These are phyloP conservation scores for Dactylellina sp. DNA, from an alignment of 2,329 filamentous ascomycete species.

Conservation along the genomic window DNA sequence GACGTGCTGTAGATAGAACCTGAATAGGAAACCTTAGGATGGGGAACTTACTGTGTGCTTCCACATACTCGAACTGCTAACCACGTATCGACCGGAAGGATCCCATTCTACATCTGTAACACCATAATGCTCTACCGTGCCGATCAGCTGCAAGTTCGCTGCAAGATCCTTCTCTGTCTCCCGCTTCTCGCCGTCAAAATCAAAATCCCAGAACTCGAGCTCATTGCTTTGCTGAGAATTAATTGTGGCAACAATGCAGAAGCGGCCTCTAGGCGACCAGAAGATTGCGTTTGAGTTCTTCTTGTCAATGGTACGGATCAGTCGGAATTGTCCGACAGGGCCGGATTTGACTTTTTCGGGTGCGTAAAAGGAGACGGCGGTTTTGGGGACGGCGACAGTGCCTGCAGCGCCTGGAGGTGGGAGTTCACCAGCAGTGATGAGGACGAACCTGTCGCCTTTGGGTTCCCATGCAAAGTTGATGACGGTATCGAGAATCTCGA, in stretches of 20 bases:
- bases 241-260: constrained; percentile 93
- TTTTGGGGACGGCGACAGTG: constrained; percentile 86
- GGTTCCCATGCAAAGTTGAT: constrained; percentile 99
- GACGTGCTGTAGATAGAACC: constrained; percentile 24
- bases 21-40: constrained; percentile 18
- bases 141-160: constrained; percentile 95
- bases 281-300: constrained; percentile 99
- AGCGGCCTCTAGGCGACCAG: constrained; percentile 96
- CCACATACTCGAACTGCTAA: constrained; percentile 92
- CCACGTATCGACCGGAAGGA: constrained; percentile 92
- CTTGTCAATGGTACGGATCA: constrained; percentile 94
- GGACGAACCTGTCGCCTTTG: constrained; percentile 95
- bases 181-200: constrained; percentile 86
- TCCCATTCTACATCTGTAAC: constrained; percentile 99
- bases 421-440: constrained; percentile 89
- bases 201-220: constrained; percentile 96
- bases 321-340: constrained; percentile 90
- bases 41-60: constrained; percentile 83
- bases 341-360: constrained; percentile 91
- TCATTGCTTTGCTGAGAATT: constrained; percentile 93
- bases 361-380: constrained; percentile 93
- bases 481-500: constrained; percentile 98
- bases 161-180: constrained; percentile 84
- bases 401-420: constrained; percentile 73
- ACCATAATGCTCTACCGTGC: constrained; percentile 93